These are phyloP conservation scores for Yarrowia porcina DNA, from an alignment of 805 yeast species.

Conservation along the genomic window DNA sequence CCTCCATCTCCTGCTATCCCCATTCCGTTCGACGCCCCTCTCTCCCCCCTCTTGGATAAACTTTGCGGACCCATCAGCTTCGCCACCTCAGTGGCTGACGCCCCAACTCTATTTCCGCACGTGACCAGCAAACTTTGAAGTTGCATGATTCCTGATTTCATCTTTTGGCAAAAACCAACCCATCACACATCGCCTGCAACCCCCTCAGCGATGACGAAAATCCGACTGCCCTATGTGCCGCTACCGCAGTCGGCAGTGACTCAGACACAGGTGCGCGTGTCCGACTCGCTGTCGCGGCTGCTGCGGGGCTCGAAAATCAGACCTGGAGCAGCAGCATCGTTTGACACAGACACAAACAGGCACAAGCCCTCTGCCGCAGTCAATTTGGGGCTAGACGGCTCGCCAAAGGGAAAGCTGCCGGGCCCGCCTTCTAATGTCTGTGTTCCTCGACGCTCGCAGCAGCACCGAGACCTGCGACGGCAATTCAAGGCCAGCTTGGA, in stretches of 20 bases:
- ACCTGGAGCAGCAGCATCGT: background rate
- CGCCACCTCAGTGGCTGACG: conserved; percentile 15
- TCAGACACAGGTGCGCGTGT: background rate
- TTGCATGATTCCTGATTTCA: background rate
- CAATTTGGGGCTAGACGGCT: conserved; percentile 3
- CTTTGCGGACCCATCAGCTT: background rate
- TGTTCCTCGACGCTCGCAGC: background rate
- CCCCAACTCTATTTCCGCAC: background rate
- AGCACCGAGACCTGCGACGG: background rate
- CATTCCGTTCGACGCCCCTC: background rate
- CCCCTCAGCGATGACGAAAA: background rate
- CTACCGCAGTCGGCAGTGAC: conserved; percentile 21
- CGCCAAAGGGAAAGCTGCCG: background rate
- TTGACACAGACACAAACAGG: background rate
- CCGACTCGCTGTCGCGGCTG: conserved; percentile 1
- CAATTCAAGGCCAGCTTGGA: background rate
- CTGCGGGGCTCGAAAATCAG: background rate
- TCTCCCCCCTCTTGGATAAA: background rate
- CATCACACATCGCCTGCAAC: background rate
- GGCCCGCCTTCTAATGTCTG: background rate
- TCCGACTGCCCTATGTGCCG: conserved; percentile 18
- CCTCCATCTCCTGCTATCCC: background rate
- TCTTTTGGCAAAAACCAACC: background rate
- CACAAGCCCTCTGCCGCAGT: background rate
- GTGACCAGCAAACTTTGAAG: conserved; percentile 18